A percentile compares a stretch with the other conserved stretches of the same genome.
These are phyloP conservation scores for Colletotrichum scovillei DNA, from an alignment of 2,329 filamentous ascomycete species.

Conservation along the genomic window DNA sequence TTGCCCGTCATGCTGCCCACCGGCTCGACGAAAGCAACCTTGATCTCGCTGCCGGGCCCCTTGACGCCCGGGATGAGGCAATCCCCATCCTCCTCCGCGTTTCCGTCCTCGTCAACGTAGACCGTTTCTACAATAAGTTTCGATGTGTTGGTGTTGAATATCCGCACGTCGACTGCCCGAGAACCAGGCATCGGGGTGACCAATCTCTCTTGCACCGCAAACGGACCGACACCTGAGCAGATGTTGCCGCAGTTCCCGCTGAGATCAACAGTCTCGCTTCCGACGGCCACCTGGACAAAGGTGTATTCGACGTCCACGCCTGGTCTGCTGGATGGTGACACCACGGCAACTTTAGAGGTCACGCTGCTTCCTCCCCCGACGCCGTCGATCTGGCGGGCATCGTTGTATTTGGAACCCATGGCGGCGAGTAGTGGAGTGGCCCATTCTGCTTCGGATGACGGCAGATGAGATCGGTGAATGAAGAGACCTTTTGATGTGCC, in stretches of 20 bases:
- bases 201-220: conserved; percentile 65
- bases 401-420: conserved; percentile 65
- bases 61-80: conserved; percentile 70
- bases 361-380: conserved; percentile 71
- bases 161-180: conserved; percentile 44
- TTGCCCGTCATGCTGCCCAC: conserved; percentile 70
- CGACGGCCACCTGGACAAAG: conserved; percentile 70
- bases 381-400: conserved; percentile 70
- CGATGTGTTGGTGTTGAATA: conserved; percentile 73
- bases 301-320: conserved; percentile 70
- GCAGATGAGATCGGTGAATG: conserved; percentile 65
- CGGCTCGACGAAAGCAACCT: conserved; percentile 68
- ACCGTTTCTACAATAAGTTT: conserved; percentile 68
- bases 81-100: conserved; percentile 58
- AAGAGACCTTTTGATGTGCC: conserved; percentile 73
- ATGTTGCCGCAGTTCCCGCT: conserved; percentile 74
- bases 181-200: conserved; percentile 38
- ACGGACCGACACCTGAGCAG: conserved; percentile 69
- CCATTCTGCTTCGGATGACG: conserved; percentile 58
- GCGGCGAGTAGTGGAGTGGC: conserved; percentile 61
- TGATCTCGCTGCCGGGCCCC: conserved; percentile 63
- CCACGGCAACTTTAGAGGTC: conserved; percentile 71
- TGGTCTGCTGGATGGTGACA: conserved; percentile 52
- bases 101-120: conserved; percentile 56
- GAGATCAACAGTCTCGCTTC: conserved; percentile 64